Base-by-base conservation (phyloP, 2,329 filamentous ascomycete genomes). In the Aspergillus pseudoterreus region DNA sequence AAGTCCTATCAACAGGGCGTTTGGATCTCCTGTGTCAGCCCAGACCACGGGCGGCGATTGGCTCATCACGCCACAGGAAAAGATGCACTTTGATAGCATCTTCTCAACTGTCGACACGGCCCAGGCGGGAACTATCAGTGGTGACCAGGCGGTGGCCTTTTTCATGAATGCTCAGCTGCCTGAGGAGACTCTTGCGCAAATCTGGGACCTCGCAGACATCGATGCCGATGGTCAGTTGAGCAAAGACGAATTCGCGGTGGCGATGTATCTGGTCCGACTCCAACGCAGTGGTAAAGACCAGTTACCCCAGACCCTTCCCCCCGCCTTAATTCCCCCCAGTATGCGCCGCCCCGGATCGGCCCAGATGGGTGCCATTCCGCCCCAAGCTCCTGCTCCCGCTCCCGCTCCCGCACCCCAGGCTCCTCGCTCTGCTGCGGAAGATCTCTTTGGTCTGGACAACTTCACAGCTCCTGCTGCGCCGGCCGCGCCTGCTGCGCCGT, bases 171-270 rank as follows among this genome's bases (percentile, higher is more conserved):
- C 92, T 1, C 87, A 89, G 51, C 79, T 99, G 12, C 83, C 90
- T 1, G 92, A 97, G 67, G 92, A 96, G 63, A 84, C 83, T 9
- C 78, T 99, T 48, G 94, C 94, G 27, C 89, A 95, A 63, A 95
- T 99, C 57, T 99, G 94, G 94, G 94, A 99, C 69, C 82, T 99
- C 27, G 87, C 94, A 12, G 94, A 99, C 71, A 90, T 96, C 71
- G 90, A 90, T 65, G 94, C 90, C 6, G 88, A 92, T 60, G 94
- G 94, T 10, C 86, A 87, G 51, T 77, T 99, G 51, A 91, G 82
- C 43, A 84, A 83, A 61, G 94, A 99, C 60, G 92, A 96, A 63
- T 99, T 99, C 67, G 91, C 94, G 0, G 91, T 99, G 43, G 92
- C 94, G 48, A 96, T 99, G 92, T 95, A 95, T 67, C 79, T 99